A percentile compares a stretch with the other conserved stretches of the same genome.
These are phyloP conservation scores for Lasiodiplodia citricola DNA, from an alignment of 2,329 filamentous ascomycete genomes.

Conservation along the genomic window DNA sequence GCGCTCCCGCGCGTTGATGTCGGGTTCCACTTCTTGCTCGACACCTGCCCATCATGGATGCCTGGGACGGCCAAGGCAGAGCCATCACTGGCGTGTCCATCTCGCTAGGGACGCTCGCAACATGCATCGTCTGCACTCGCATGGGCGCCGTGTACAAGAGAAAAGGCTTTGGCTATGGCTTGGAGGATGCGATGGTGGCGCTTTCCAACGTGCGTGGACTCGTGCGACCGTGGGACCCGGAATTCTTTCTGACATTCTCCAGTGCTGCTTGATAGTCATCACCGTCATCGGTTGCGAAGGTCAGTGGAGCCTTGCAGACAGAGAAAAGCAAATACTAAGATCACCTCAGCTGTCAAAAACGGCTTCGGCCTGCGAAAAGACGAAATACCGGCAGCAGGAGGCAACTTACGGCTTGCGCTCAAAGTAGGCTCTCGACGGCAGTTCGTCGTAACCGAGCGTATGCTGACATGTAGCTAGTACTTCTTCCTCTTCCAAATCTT, in stretches of 20 bases:
- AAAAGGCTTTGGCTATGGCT: constrained; percentile 34
- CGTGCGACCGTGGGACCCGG: neutral
- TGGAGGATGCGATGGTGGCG: constrained; percentile 36
- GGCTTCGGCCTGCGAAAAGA: constrained; percentile 33
- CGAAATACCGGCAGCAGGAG: constrained; percentile 33
- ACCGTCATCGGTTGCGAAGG: constrained; percentile 15
- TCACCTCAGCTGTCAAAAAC: constrained; percentile 29
- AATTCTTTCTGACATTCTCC: neutral
- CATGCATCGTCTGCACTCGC: constrained; percentile 30
- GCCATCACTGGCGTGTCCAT: constrained; percentile 35
- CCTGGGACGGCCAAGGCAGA: constrained; percentile 33
- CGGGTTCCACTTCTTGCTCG: neutral
- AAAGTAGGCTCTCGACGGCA: constrained; percentile 29
- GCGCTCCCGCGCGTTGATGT: neutral
- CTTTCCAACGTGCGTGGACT: constrained; percentile 31
- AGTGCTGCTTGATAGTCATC: constrained; percentile 16
- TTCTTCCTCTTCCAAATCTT: constrained; percentile 36
- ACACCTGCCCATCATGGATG: constrained; percentile 26
- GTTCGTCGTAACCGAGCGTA: neutral
- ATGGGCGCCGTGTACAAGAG: constrained; percentile 33
- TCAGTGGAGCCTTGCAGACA: neutral
- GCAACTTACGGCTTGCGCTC: constrained; percentile 30
- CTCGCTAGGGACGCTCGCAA: constrained; percentile 31
- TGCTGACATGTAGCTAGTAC: constrained; percentile 27
- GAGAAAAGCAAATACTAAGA: neutral